These are phyloP conservation scores for Phylloporus sp. DNA, from an alignment of 768 basidiomycete species.

Conservation along the genomic window DNA sequence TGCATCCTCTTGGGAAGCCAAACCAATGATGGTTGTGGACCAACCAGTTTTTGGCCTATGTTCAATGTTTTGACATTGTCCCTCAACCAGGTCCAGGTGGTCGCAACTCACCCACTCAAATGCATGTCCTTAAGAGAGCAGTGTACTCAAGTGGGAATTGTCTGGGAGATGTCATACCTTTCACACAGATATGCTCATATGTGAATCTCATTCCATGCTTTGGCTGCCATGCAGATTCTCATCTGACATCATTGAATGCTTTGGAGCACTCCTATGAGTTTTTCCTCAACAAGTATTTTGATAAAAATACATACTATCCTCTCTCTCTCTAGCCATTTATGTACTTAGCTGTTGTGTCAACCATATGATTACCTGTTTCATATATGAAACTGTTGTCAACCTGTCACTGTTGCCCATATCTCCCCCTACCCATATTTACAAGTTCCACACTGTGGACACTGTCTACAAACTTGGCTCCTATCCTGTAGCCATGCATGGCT, in stretches of 20 bases:
- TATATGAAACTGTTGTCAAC: too few species aligned
- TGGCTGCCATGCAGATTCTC: neutral
- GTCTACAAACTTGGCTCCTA: neutral
- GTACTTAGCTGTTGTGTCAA: neutral
- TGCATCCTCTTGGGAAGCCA: neutral
- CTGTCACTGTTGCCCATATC: too few species aligned
- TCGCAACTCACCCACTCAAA: neutral
- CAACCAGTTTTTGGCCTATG: neutral
- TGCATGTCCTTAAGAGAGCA: neutral
- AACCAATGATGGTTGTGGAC: neutral
- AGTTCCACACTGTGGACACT: neutral
- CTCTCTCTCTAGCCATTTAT: too few species aligned
- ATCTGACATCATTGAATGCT: neutral
- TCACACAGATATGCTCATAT: neutral
- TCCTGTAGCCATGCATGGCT: neutral
- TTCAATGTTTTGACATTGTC: neutral
- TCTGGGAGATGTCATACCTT: neutral
- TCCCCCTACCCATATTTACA: neutral
- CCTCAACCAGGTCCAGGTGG: neutral
- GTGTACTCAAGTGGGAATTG: neutral
- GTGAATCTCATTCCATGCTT: neutral
- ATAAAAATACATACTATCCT: neutral
- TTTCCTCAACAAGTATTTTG: neutral
- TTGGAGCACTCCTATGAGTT: neutral
- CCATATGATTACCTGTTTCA: too few species aligned